Conservation (phyloP, 1,284 basidiomycete species). For the Sanguinoderma infundibulare region DNA sequence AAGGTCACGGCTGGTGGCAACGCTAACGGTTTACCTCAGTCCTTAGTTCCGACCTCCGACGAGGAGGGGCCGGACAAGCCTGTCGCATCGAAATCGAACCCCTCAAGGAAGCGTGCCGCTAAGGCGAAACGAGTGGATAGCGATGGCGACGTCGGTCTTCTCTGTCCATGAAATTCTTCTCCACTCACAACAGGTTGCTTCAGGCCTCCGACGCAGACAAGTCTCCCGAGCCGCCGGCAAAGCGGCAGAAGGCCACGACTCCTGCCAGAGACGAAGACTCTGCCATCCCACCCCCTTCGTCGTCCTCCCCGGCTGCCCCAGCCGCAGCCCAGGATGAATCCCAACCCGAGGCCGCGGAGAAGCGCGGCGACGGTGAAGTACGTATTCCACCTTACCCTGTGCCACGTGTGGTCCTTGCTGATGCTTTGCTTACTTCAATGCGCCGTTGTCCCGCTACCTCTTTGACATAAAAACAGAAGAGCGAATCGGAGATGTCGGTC, state of each 20-base stretch:
- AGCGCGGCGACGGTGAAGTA: background rate
- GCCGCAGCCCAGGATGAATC: background rate
- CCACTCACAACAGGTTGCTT: background rate
- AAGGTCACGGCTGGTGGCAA: background rate
- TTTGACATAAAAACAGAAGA: conserved; percentile 37
- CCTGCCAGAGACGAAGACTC: conserved; percentile 3
- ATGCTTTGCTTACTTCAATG: background rate
- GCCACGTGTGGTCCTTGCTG: background rate
- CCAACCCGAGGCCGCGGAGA: background rate
- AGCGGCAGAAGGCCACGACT: conserved; percentile 21
- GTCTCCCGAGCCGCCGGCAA: conserved; percentile 21
- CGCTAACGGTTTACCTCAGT: conserved; percentile 16
- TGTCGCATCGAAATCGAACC: background rate
- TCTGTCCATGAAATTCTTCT: background rate
- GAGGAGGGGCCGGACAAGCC: conserved; percentile 11
- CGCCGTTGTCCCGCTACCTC: background rate
- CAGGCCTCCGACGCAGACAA: conserved; percentile 16
- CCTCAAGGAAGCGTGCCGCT: background rate
- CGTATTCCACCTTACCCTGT: background rate
- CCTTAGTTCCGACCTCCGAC: conserved; percentile 29
- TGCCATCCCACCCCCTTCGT: background rate
- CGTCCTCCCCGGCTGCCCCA: background rate
- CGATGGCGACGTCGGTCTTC: conserved; percentile 11
- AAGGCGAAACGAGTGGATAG: conserved; percentile 11
- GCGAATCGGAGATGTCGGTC: conserved; percentile 65